Percentiles rank a stretch among this genome's conserved stretches.
Evolutionary conservation across 371 early-diverging fungal genomes (phyloP).

Genomic region (Capillidium heterosporum): DNA sequence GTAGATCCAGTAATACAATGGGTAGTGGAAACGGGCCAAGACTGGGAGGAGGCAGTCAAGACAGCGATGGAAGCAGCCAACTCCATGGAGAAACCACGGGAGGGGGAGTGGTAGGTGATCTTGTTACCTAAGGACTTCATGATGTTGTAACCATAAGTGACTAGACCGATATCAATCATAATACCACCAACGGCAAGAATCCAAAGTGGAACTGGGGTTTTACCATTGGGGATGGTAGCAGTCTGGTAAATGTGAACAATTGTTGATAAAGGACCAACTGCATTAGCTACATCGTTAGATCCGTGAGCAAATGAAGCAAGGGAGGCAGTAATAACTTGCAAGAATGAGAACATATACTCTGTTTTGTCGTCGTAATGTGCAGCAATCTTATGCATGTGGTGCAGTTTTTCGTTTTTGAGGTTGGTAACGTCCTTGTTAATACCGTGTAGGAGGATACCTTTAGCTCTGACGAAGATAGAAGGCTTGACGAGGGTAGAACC

Average conservation of each 20-base stretch:
- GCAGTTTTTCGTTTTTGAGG: conserved; percentile 20
- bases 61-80: conserved; percentile 67
- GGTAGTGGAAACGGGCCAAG: conserved; percentile 72
- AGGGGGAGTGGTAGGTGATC: conserved; percentile 67
- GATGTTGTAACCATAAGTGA: conserved; percentile 45
- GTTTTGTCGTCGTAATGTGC: conserved; percentile 53
- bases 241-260: conserved; percentile 50
- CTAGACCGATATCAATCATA: conserved; percentile 61
- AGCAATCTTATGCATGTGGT: conserved; percentile 33
- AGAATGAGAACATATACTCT: conserved; percentile 67
- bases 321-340: conserved; percentile 70
- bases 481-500: conserved; percentile 4
- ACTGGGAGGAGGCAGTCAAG: conserved; percentile 59
- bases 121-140: conserved; percentile 71
- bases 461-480: conserved; percentile 5
- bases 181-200: conserved; percentile 50
- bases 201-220: conserved; percentile 47
- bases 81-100: conserved; percentile 73
- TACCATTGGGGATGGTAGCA: conserved; percentile 27
- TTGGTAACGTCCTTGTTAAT: conserved; percentile 35
- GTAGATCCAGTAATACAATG: conserved; percentile 79
- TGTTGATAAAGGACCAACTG: conserved; percentile 55
- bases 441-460: conserved; percentile 16
- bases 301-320: conserved; percentile 81
- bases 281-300: conserved; percentile 77